phyloP scores from a whole-genome alignment of 2,329 filamentous ascomycete genomes.

The Colletotrichum tropicale region DNA sequence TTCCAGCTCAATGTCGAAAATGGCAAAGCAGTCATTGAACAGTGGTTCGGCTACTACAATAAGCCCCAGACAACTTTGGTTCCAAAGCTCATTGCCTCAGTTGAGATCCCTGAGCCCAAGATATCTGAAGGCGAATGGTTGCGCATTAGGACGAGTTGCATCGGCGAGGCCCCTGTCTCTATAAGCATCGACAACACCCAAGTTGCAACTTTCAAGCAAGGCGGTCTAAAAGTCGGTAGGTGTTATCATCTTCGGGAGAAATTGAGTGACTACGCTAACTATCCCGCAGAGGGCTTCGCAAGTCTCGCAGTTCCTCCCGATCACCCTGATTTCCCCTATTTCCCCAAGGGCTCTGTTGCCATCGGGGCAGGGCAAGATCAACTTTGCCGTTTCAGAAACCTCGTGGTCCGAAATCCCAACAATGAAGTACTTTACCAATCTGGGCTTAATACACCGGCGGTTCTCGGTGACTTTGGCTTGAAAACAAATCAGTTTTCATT shows the following conservation, averaged over 20 bases:
- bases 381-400: background rate
- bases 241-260: no score
- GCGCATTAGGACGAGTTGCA: background rate
- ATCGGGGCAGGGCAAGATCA: background rate
- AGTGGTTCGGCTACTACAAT: background rate
- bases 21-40: background rate
- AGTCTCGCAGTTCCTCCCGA: background rate
- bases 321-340: background rate
- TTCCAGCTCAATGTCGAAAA: background rate
- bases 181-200: background rate
- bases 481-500: background rate
- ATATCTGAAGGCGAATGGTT: background rate
- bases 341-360: background rate
- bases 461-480: background rate
- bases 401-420: background rate
- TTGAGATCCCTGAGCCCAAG: background rate
- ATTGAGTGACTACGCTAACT: background rate
- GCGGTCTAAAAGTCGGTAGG: background rate
- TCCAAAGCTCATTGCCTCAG: background rate
- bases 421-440: background rate
- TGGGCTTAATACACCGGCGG: background rate
- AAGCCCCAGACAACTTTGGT: background rate
- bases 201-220: background rate
- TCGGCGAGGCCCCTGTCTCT: background rate
- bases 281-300: background rate